Evolutionary conservation across 805 yeast species (phyloP).

Genomic region (Wickerhamiella hasegawae): DNA sequence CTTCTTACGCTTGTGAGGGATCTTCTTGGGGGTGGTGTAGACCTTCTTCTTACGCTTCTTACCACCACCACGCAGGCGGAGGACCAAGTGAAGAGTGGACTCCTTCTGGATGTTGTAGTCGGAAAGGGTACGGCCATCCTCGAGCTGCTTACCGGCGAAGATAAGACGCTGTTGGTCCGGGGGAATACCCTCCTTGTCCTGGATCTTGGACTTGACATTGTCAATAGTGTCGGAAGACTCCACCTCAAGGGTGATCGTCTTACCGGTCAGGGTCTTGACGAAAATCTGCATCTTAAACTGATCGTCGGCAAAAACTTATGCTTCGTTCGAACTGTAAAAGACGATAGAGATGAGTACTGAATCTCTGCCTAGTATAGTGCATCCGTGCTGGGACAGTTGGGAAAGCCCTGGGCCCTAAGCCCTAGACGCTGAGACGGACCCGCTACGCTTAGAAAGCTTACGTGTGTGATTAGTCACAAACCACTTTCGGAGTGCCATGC

Average conservation of each 20-base stretch:
- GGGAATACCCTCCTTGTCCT: conserved; percentile 96
- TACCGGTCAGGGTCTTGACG: conserved; percentile 98
- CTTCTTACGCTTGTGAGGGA: conserved; percentile 99
- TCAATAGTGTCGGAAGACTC: conserved; percentile 96
- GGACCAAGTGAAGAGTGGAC: conserved; percentile 87
- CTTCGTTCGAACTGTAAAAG: conserved; percentile 18
- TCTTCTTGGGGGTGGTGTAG: conserved; percentile 99
- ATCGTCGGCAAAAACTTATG: conserved; percentile 23
- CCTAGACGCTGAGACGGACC: too few relatives aligned
- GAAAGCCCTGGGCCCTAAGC: too few relatives aligned
- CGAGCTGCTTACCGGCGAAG: conserved; percentile 96
- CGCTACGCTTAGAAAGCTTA: too few relatives aligned
- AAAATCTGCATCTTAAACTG: conserved; percentile 48
- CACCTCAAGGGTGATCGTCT: conserved; percentile 94
- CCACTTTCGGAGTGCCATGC: too few relatives aligned
- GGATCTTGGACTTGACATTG: conserved; percentile 91
- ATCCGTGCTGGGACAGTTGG: too few relatives aligned
- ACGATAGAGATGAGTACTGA: neutral
- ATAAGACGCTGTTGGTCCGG: conserved; percentile 96
- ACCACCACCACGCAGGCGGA: conserved; percentile 99
- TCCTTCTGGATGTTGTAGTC: conserved; percentile 98
- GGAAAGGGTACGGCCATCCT: conserved; percentile 81
- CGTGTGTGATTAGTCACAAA: too few relatives aligned
- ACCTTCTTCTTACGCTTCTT: conserved; percentile 99
- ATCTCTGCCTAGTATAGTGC: neutral